Evolutionary conservation across 2,329 filamentous ascomycete genomes (phyloP).

Genomic region (Amphichorda felina): DNA sequence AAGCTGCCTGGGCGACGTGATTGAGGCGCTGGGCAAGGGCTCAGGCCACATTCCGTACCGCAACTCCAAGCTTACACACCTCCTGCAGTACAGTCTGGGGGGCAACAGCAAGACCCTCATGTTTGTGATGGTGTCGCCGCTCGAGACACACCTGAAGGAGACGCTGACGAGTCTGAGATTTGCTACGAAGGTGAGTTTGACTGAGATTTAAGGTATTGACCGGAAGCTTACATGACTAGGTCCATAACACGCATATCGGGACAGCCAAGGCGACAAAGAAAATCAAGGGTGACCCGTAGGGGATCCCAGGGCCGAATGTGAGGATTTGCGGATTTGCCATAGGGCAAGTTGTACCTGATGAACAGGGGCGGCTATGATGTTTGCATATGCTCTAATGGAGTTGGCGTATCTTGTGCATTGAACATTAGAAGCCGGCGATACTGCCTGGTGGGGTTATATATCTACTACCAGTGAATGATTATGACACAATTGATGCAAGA

Average conservation of each 20-base stretch:
- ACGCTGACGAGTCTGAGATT: slow-evolving; percentile 92
- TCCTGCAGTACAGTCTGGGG: slow-evolving; percentile 87
- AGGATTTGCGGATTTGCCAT: no score
- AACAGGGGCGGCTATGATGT: no score
- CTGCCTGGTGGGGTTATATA: no score
- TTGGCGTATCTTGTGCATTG: no score
- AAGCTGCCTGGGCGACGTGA: slow-evolving; percentile 86
- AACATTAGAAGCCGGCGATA: no score
- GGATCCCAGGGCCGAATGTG: slow-evolving; percentile 1
- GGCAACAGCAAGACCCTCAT: slow-evolving; percentile 97
- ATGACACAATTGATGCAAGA: no score
- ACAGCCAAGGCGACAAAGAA: slow-evolving; percentile 70
- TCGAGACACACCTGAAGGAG: slow-evolving; percentile 84
- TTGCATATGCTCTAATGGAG: no score
- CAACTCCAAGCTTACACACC: slow-evolving; percentile 92
- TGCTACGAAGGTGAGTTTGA: slow-evolving; percentile 65
- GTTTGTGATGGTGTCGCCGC: slow-evolving; percentile 96
- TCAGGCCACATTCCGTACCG: slow-evolving; percentile 83
- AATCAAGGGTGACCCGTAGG: slow-evolving; percentile 29
- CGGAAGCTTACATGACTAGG: slow-evolving; percentile 25
- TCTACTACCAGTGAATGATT: no score
- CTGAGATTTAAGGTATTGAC: background rate
- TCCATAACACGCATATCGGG: slow-evolving; percentile 85
- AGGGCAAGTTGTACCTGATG: no score
- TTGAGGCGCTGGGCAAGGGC: slow-evolving; percentile 78